Evolutionary conservation across 73 alveolate species (phyloP).

Genomic region (Paramecium caudatum): DNA sequence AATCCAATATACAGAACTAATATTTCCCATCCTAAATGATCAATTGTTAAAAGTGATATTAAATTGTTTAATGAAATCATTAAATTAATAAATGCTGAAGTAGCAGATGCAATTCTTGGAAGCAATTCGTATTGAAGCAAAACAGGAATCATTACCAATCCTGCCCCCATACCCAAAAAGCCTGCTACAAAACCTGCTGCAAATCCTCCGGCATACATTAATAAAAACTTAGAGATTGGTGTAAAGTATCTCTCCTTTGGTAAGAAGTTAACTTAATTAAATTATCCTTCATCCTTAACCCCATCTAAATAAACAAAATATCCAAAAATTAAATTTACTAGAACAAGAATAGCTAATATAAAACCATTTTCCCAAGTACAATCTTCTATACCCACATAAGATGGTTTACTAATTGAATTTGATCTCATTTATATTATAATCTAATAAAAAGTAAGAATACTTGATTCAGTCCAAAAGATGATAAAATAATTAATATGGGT

Average conservation of each 20-base stretch:
- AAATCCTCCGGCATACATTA: constrained; percentile 57
- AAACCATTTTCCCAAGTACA: too few relatives aligned
- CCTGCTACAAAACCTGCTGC: constrained; percentile 68
- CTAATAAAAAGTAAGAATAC: too few relatives aligned
- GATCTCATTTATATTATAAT: too few relatives aligned
- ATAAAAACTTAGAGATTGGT: not conserved
- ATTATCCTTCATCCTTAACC: too few relatives aligned
- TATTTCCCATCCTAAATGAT: constrained; percentile 14
- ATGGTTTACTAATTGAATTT: too few relatives aligned
- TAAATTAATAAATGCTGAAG: constrained; percentile 51
- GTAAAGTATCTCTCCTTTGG: constrained; percentile 62
- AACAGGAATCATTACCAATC: constrained; percentile 59
- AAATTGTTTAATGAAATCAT: constrained; percentile 41
- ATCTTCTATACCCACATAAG: too few relatives aligned
- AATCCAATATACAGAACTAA: constrained; percentile 10
- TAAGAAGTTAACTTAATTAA: not conserved
- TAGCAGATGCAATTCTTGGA: constrained; percentile 59
- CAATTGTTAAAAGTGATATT: not conserved
- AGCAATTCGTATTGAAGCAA: constrained; percentile 20
- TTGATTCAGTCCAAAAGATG: too few relatives aligned
- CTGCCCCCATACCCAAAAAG: constrained; percentile 68
- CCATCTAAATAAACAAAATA: too few relatives aligned
- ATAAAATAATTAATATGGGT: too few relatives aligned
- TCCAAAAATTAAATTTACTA: too few relatives aligned
- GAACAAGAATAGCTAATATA: too few relatives aligned